Evolutionary conservation across 2,329 filamentous ascomycete genomes (phyloP).

Genomic region (Fusarium begoniae): DNA sequence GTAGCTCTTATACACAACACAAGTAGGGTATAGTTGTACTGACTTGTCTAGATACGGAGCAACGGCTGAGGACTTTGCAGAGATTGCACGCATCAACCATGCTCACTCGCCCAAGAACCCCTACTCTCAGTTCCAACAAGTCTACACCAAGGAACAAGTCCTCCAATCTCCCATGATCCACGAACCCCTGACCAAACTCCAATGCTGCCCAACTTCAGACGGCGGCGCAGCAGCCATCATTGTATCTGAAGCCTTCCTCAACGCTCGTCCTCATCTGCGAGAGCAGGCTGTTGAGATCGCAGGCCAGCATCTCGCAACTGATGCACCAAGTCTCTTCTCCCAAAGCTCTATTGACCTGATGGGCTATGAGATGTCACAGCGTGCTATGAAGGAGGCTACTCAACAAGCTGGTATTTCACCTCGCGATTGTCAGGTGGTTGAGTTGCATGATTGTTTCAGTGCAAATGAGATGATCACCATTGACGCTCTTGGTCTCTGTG

Average conservation of each 20-base stretch:
- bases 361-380: conserved; percentile 84
- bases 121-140: conserved; percentile 96
- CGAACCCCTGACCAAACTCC: conserved; percentile 92
- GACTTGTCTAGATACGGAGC: conserved; percentile 75
- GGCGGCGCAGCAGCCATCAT: conserved; percentile 89
- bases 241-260: conserved; percentile 88
- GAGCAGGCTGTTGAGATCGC: conserved; percentile 88
- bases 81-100: conserved; percentile 94
- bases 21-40: neutral
- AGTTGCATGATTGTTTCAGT: conserved; percentile 97
- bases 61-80: conserved; percentile 85
- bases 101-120: conserved; percentile 91
- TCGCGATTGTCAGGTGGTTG: conserved; percentile 82
- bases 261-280: conserved; percentile 82
- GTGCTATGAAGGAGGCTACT: conserved; percentile 75
- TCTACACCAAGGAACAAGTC: conserved; percentile 88
- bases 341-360: conserved; percentile 85
- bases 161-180: conserved; percentile 80
- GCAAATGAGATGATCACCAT: conserved; percentile 93
- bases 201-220: conserved; percentile 97
- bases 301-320: conserved; percentile 87
- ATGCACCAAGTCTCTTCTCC: conserved; percentile 82
- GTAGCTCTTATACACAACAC: conserved; percentile 34
- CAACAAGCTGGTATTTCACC: conserved; percentile 73
- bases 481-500: conserved; percentile 83